Evolutionary conservation across 2,329 filamentous ascomycete genomes (phyloP).

Genomic region (Eutypa lata): DNA sequence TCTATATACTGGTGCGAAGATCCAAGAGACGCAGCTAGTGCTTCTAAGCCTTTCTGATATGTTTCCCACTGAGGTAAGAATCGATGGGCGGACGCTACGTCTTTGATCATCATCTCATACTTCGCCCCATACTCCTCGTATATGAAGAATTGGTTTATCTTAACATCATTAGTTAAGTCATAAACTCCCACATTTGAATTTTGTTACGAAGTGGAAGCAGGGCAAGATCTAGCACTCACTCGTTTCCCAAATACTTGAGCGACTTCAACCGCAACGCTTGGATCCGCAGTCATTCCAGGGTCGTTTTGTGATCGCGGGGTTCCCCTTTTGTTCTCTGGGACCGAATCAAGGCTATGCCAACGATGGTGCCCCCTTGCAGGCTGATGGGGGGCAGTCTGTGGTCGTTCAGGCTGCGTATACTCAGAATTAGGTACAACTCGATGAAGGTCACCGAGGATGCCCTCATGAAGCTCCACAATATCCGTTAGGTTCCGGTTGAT

Average conservation of each 20-base stretch:
- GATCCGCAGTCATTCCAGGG: constrained; percentile 54
- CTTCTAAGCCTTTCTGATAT: constrained; percentile 83
- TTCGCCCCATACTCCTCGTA: constrained; percentile 93
- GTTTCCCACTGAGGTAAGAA: constrained; percentile 70
- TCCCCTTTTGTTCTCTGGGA: constrained; percentile 38
- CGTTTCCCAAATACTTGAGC: constrained; percentile 59
- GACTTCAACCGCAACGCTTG: constrained; percentile 57
- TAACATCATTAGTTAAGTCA: constrained; percentile 3
- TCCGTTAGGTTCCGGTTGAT: constrained; percentile 78
- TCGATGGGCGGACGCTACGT: constrained; percentile 67
- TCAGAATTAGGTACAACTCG: constrained; percentile 66
- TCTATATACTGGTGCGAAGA: constrained; percentile 64
- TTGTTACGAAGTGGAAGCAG: constrained; percentile 1
- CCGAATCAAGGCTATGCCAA: constrained; percentile 47
- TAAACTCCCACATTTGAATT: neutral
- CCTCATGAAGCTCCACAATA: constrained; percentile 80
- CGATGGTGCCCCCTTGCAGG: constrained; percentile 35
- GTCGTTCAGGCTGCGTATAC: constrained; percentile 45
- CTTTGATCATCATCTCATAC: constrained; percentile 80
- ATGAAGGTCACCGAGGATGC: constrained; percentile 73
- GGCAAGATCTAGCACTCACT: constrained; percentile 33
- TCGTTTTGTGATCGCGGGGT: constrained; percentile 42
- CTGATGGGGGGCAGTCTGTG: constrained; percentile 17
- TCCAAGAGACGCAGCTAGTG: constrained; percentile 70
- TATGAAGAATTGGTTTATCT: constrained; percentile 79